These are phyloP conservation scores for Paspalum notatum DNA, from an alignment of 176 grass and related monocot species.

Conservation along the genomic window DNA sequence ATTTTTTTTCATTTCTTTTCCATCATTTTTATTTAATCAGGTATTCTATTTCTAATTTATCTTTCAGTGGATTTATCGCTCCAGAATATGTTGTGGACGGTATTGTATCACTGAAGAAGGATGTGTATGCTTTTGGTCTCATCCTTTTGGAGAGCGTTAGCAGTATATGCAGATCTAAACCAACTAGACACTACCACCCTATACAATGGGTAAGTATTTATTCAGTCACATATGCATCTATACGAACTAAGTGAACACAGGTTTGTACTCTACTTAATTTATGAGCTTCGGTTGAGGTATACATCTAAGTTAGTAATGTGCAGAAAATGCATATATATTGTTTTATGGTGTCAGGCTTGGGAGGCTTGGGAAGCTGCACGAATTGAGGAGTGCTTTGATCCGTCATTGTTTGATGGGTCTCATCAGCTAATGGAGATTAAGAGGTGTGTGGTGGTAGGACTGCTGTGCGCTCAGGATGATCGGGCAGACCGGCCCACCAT, in stretches of 20 bases:
- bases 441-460: neutral
- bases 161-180: neutral
- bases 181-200: neutral
- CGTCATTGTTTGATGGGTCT: no score
- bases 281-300: neutral
- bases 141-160: neutral
- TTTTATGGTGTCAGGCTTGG: neutral
- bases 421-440: no score
- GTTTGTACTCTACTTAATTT: neutral
- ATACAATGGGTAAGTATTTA: no score
- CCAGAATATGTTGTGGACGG: neutral
- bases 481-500: neutral
- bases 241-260: accelerated
- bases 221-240: neutral
- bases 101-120: neutral
- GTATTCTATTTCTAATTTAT: neutral
- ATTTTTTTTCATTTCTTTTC: neutral
- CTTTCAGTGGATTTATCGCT: neutral
- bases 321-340: neutral
- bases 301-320: neutral
- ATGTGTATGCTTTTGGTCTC: neutral
- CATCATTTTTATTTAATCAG: no score
- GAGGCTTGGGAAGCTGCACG: neutral
- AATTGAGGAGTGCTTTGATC: neutral
- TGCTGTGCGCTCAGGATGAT: neutral